Evolutionary conservation across 208 protist species (phyloP).

Genomic region (Crithidia brevicula): DNA sequence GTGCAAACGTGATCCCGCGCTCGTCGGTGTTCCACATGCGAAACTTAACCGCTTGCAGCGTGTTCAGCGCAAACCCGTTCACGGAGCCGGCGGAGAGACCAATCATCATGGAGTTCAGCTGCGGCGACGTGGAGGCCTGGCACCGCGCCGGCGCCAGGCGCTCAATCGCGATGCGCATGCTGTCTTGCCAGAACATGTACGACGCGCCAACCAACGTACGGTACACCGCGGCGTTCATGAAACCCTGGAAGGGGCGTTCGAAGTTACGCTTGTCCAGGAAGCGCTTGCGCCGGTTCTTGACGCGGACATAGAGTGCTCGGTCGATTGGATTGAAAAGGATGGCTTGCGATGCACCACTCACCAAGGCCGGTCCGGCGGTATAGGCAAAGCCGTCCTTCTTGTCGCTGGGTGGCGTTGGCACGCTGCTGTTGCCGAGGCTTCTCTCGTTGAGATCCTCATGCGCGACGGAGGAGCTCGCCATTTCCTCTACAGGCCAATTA

Average conservation of each 20-base stretch:
- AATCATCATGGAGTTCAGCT: constrained; percentile 76
- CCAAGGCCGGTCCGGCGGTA: constrained; percentile 68
- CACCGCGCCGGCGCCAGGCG: constrained; percentile 43
- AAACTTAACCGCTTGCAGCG: constrained; percentile 90
- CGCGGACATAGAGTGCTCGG: constrained; percentile 89
- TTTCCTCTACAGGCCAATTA: background rate
- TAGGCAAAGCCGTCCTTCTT: constrained; percentile 51
- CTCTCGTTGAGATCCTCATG: background rate
- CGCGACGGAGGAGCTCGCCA: background rate
- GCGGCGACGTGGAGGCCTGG: constrained; percentile 56
- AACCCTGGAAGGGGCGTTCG: constrained; percentile 90
- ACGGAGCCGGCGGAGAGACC: constrained; percentile 77
- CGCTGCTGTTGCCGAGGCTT: background rate
- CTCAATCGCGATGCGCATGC: constrained; percentile 68
- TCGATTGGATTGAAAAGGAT: constrained; percentile 92
- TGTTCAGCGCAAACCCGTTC: constrained; percentile 85
- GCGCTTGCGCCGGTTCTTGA: constrained; percentile 64
- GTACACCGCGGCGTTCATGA: constrained; percentile 90
- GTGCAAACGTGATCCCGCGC: constrained; percentile 59
- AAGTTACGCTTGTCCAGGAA: constrained; percentile 90
- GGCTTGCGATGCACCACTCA: constrained; percentile 82
- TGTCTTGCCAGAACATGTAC: constrained; percentile 93
- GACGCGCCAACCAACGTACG: constrained; percentile 84
- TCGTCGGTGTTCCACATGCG: constrained; percentile 87
- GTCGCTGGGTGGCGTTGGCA: background rate